A percentile compares a stretch with the other conserved stretches of the same genome.
Conservation (phyloP, 805 yeast genomes). For the Saccharomycopsis malanga region DNA sequence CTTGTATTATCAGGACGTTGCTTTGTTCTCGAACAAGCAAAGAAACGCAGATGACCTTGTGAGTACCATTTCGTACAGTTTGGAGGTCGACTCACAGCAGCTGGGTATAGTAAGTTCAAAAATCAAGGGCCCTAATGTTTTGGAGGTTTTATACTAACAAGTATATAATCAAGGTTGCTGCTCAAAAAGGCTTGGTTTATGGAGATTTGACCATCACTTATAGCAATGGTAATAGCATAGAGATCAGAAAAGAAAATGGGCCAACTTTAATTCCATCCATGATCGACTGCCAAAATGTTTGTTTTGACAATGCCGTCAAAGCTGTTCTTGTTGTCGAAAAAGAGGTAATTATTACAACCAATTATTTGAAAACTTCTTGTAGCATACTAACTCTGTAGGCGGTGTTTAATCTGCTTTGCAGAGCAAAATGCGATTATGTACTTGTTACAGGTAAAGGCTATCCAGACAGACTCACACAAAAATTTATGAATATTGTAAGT, state of each 20-base stretch:
- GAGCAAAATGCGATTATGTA: slow-evolving; percentile 23
- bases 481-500: slow-evolving; percentile 39
- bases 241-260: slow-evolving; percentile 14
- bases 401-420: slow-evolving; percentile 31
- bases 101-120: slow-evolving; percentile 35
- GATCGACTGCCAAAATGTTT: slow-evolving; percentile 21
- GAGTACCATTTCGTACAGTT: slow-evolving; percentile 32
- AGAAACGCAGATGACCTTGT: slow-evolving; percentile 35
- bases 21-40: slow-evolving; percentile 41
- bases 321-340: slow-evolving; percentile 44
- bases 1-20: slow-evolving; percentile 55
- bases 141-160: background rate
- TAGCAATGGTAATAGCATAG: slow-evolving; percentile 12
- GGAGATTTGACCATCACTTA: slow-evolving; percentile 28
- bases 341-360: slow-evolving; percentile 28
- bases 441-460: slow-evolving; percentile 63
- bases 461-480: slow-evolving; percentile 52
- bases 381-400: slow-evolving; percentile 26
- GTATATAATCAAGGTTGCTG: slow-evolving; percentile 5
- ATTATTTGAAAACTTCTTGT: background rate
- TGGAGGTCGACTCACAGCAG: slow-evolving; percentile 33
- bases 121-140: background rate
- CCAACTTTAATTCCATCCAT: slow-evolving; percentile 38
- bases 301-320: slow-evolving; percentile 15
- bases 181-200: slow-evolving; percentile 28